A percentile compares a stretch with the other conserved stretches of the same genome.
Conservation (phyloP, 108 stramenopile species). For the Parietichytrium sp. region DNA sequence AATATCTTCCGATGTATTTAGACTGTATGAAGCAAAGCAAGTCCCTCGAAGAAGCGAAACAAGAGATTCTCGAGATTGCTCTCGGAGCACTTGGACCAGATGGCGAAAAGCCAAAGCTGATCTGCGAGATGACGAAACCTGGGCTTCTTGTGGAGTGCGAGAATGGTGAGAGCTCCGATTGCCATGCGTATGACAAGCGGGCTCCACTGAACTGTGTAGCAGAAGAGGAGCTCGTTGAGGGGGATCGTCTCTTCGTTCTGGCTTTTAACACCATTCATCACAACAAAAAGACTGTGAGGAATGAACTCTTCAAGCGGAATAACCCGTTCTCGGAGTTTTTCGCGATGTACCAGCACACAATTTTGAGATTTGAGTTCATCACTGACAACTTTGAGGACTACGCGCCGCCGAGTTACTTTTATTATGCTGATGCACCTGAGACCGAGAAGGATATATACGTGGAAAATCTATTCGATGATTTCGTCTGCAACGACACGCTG, state of each 20-base stretch:
- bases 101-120: background rate
- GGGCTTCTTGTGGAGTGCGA: background rate
- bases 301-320: background rate
- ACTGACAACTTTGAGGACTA: slow-evolving; percentile 23
- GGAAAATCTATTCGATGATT: too few species aligned
- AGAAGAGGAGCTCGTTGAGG: background rate
- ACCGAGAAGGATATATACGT: too few species aligned
- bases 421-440: too few species aligned
- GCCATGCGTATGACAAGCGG: slow-evolving; percentile 5
- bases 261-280: background rate
- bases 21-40: background rate
- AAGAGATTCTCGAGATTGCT: background rate
- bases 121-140: background rate
- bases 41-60: background rate
- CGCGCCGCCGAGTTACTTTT: too few species aligned
- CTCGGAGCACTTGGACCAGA: too few species aligned
- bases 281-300: background rate
- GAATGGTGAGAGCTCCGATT: background rate
- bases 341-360: background rate
- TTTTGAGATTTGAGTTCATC: background rate
- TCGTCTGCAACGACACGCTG: too few species aligned
- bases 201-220: background rate
- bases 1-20: background rate
- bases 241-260: background rate
- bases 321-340: background rate